These are phyloP conservation scores for Chromera velia DNA, from an alignment of 73 alveolate genomes.

Conservation along the genomic window DNA sequence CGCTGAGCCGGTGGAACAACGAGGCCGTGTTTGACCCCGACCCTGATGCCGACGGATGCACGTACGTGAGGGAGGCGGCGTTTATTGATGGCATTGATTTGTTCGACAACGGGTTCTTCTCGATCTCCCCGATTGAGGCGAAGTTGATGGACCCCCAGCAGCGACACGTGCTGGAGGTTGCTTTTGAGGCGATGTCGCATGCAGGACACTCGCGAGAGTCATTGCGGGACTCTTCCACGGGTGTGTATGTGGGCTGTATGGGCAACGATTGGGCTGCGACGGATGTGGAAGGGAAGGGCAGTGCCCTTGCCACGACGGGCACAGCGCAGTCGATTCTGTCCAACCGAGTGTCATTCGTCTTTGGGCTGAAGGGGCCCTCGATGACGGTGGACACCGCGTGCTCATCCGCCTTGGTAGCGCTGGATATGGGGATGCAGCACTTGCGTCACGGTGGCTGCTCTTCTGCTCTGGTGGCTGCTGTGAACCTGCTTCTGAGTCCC, in stretches of 20 bases:
- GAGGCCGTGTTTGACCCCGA: constrained; percentile 13
- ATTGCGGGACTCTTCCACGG: background rate
- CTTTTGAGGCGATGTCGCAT: constrained; percentile 14
- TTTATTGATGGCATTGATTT: constrained; percentile 6
- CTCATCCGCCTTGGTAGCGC: constrained; percentile 30
- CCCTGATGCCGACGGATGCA: background rate
- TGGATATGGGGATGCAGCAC: constrained; percentile 23
- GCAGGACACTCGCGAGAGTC: background rate
- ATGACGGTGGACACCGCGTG: constrained; percentile 18
- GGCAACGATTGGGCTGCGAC: constrained; percentile 13
- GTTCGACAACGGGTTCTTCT: constrained; percentile 26
- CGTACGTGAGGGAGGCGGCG: constrained; percentile 21
- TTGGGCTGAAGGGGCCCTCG: constrained; percentile 7
- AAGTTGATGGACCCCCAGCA: constrained; percentile 38
- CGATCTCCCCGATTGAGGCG: constrained; percentile 30
- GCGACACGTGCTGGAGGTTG: constrained; percentile 25
- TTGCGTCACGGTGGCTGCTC: constrained; percentile 37
- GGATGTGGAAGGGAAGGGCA: background rate
- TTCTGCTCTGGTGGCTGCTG: constrained; percentile 21
- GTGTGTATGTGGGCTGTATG: constrained; percentile 12
- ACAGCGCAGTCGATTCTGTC: constrained; percentile 4
- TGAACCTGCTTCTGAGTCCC: background rate
- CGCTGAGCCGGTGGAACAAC: constrained; percentile 23
- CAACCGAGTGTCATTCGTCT: constrained; percentile 3
- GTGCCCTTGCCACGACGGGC: background rate